A percentile compares a stretch with the other conserved stretches of the same genome.
phyloP scores from a whole-genome alignment of 2,329 filamentous ascomycete species.

The Monilinia aucupariae region DNA sequence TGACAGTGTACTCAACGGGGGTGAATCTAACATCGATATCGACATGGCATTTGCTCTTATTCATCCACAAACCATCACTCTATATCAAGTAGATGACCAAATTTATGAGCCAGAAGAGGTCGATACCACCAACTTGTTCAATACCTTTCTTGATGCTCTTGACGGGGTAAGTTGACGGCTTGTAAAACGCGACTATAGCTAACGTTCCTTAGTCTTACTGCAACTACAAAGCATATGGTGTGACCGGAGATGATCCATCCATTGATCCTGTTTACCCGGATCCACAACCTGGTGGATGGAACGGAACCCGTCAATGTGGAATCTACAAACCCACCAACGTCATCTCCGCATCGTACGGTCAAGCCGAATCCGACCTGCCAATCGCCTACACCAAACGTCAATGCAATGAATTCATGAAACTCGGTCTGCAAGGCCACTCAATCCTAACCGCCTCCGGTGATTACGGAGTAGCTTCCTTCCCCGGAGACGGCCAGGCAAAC shows the following conservation, averaged over 20 bases:
- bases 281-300: slow-evolving; percentile 38
- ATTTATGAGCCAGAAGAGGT: slow-evolving; percentile 25
- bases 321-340: slow-evolving; percentile 27
- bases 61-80: slow-evolving; percentile 23
- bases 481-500: slow-evolving; percentile 53
- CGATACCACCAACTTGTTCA: slow-evolving; percentile 29
- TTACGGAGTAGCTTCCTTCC: slow-evolving; percentile 50
- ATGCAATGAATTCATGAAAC: slow-evolving; percentile 58
- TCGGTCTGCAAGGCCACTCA: slow-evolving; percentile 62
- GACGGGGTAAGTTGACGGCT: slow-evolving; percentile 23
- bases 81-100: slow-evolving; percentile 31
- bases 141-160: slow-evolving; percentile 32
- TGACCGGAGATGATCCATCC: slow-evolving; percentile 38
- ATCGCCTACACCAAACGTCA: slow-evolving; percentile 54
- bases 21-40: slow-evolving; percentile 37
- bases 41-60: slow-evolving; percentile 32
- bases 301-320: slow-evolving; percentile 32
- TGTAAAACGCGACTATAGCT: background rate
- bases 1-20: slow-evolving; percentile 9
- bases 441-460: slow-evolving; percentile 60
- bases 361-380: slow-evolving; percentile 61
- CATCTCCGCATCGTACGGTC: slow-evolving; percentile 61
- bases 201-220: slow-evolving; percentile 37
- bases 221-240: slow-evolving; percentile 41
- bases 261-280: slow-evolving; percentile 44